phyloP scores from a whole-genome alignment of 108 stramenopile species.

The Epithemia pelagica region DNA sequence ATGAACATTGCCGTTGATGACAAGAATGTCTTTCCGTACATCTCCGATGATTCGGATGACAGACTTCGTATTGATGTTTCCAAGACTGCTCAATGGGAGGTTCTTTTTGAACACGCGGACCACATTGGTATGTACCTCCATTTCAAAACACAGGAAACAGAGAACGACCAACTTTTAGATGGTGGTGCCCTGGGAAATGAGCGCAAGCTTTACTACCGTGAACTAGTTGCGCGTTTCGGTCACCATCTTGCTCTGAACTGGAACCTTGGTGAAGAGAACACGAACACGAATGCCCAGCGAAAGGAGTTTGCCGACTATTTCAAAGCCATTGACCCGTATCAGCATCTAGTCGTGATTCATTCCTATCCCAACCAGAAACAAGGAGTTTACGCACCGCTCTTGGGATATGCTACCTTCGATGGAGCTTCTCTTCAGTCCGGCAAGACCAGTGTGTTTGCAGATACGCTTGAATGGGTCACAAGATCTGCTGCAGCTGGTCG shows the following conservation, averaged over 20 bases:
- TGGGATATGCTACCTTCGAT: background rate
- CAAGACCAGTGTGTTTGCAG: background rate
- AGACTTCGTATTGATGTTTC: background rate
- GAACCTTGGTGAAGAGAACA: slow-evolving; percentile 6
- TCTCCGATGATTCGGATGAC: background rate
- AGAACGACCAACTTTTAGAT: slow-evolving; percentile 1
- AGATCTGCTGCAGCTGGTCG: slow-evolving; percentile 1
- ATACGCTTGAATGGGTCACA: background rate
- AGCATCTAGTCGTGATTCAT: slow-evolving; percentile 2
- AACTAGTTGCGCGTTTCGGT: slow-evolving; percentile 2
- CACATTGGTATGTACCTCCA: background rate
- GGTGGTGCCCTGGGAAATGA: background rate
- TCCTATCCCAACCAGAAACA: background rate
- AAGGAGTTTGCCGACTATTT: slow-evolving; percentile 1
- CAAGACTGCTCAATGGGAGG: background rate
- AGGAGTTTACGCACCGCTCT: background rate
- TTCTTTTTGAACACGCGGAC: slow-evolving; percentile 3
- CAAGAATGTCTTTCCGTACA: background rate
- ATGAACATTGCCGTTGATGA: slow-evolving; percentile 1
- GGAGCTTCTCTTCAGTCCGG: slow-evolving; percentile 1
- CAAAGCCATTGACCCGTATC: slow-evolving; percentile 4
- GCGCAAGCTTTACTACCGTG: slow-evolving; percentile 1
- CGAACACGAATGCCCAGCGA: background rate
- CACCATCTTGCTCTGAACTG: slow-evolving; percentile 7
- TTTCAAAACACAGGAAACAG: slow-evolving; percentile 5